Conservation (phyloP, 2,329 filamentous ascomycete species). For the Drechslerella dactyloides region DNA sequence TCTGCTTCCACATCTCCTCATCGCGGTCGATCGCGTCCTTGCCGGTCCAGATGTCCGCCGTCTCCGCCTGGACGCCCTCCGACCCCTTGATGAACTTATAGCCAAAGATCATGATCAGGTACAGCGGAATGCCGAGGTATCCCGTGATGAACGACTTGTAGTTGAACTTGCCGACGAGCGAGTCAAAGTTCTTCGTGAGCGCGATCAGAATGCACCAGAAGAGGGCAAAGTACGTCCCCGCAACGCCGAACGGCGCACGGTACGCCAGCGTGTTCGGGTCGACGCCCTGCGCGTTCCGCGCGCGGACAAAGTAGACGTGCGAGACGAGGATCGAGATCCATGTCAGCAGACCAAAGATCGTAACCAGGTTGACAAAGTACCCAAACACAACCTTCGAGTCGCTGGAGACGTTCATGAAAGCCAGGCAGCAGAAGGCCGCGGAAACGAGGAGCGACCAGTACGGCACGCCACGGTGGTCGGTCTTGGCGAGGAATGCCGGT, state of each 20-base stretch:
- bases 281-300: constrained; percentile 68
- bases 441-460: constrained; percentile 69
- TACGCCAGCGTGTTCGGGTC: constrained; percentile 64
- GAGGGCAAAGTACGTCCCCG: constrained; percentile 72
- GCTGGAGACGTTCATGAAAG: constrained; percentile 70
- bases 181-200: constrained; percentile 81
- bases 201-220: constrained; percentile 75
- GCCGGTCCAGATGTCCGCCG: constrained; percentile 73
- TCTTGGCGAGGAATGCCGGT: constrained; percentile 73
- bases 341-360: constrained; percentile 70
- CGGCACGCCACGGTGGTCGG: constrained; percentile 74
- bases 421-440: constrained; percentile 69
- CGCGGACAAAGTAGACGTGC: constrained; percentile 71
- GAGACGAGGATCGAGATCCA: constrained; percentile 73
- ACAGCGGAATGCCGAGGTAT: constrained; percentile 78
- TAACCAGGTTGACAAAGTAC: constrained; percentile 72
- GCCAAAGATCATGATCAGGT: constrained; percentile 71
- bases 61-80: constrained; percentile 64
- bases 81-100: constrained; percentile 68
- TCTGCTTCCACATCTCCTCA: constrained; percentile 68
- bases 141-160: constrained; percentile 79
- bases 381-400: constrained; percentile 66
- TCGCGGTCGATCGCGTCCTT: constrained; percentile 76
- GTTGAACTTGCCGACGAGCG: constrained; percentile 72
- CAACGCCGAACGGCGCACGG: constrained; percentile 73